Conservation (phyloP, 2,329 filamentous ascomycete genomes). For the Mycocentrospora acerina region DNA sequence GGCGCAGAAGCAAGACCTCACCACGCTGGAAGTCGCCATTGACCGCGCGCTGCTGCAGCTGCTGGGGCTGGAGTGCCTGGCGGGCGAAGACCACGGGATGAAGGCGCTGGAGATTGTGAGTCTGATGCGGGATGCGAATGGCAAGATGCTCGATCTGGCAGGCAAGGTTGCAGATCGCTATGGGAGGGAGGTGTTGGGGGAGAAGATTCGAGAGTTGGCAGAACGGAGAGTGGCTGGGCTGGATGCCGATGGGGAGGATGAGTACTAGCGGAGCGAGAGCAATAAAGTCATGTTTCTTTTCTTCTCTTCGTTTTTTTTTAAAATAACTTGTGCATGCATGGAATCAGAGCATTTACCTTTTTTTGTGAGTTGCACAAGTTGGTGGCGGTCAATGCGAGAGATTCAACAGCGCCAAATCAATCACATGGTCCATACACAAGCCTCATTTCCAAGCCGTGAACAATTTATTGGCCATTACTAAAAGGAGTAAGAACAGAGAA, state of each 20-base stretch:
- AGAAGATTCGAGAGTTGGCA: slow-evolving; percentile 86
- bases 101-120: slow-evolving; percentile 87
- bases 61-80: slow-evolving; percentile 84
- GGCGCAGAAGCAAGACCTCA: slow-evolving; percentile 66
- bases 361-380: too few relatives aligned
- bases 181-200: slow-evolving; percentile 73
- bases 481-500: slow-evolving; percentile 32
- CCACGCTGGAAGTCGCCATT: slow-evolving; percentile 75
- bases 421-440: background rate
- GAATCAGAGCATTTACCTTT: too few relatives aligned
- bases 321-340: too few relatives aligned
- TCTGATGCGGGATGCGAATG: slow-evolving; percentile 80
- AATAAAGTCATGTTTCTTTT: too few relatives aligned
- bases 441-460: slow-evolving; percentile 2
- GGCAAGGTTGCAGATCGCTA: slow-evolving; percentile 87
- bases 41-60: slow-evolving; percentile 90
- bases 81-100: slow-evolving; percentile 92
- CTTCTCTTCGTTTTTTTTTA: too few relatives aligned
- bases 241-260: slow-evolving; percentile 45
- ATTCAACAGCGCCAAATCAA: slow-evolving; percentile 4
- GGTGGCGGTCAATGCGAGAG: too few relatives aligned
- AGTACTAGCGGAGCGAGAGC: background rate
- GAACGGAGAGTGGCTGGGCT: slow-evolving; percentile 67
- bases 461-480: slow-evolving; percentile 32
- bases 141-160: slow-evolving; percentile 89